phyloP scores from a whole-genome alignment of 140 eudicot species.

The Erigeron philadelphicus region DNA sequence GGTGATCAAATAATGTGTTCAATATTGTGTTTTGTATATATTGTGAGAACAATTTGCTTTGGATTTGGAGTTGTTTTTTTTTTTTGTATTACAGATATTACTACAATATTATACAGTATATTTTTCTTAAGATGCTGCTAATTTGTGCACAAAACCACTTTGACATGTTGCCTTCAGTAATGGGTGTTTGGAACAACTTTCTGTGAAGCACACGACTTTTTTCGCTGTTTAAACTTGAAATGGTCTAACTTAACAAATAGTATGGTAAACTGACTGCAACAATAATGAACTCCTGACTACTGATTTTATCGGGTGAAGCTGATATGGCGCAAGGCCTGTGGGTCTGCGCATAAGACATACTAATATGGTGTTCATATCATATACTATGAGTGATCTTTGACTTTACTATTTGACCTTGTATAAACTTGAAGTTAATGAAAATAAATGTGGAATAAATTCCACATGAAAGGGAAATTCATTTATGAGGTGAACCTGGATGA shows the following conservation, averaged over 20 bases:
- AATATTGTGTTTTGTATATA: constrained; percentile 35
- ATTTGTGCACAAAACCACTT: background rate
- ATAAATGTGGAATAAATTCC: background rate
- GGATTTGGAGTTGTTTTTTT: constrained; percentile 22
- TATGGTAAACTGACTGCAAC: background rate
- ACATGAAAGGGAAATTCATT: constrained; percentile 26
- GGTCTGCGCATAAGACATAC: background rate
- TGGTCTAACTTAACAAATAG: background rate
- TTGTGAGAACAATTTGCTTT: constrained; percentile 29
- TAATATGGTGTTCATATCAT: background rate
- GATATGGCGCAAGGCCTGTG: too few relatives aligned
- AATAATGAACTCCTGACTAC: too few relatives aligned
- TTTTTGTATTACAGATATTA: constrained; percentile 15
- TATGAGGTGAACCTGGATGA: constrained; percentile 18
- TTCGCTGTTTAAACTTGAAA: background rate
- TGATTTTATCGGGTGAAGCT: too few relatives aligned
- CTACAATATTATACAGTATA: constrained; percentile 26
- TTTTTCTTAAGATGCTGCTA: background rate
- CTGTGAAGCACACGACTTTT: background rate
- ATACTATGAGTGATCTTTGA: background rate
- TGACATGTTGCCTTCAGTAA: background rate
- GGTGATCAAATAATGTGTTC: constrained; percentile 28
- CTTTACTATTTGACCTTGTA: background rate
- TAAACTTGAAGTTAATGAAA: background rate
- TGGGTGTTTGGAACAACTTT: background rate